Base-by-base conservation (phyloP, 768 basidiomycete genomes). In the Obba rivulosa region DNA sequence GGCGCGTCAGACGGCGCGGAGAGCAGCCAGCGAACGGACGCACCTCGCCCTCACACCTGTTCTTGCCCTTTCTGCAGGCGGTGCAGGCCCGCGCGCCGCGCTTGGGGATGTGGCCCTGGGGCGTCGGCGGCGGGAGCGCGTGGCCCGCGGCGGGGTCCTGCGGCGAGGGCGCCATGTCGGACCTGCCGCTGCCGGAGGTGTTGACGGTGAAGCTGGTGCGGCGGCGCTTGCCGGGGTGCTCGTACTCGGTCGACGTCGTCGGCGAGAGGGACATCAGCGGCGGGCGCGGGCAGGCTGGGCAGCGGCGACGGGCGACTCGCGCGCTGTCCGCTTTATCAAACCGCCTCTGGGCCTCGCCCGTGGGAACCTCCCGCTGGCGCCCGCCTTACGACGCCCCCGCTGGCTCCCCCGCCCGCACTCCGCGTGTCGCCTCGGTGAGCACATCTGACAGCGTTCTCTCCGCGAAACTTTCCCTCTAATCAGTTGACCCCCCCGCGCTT, bases 21-120 rank as follows among this genome's bases (percentile, higher is more conserved):
- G 20, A 42, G 36, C 13, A 35, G 25, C 18, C 31, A 49, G 23
- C 53, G 57, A 64, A 63, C 63, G 59, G 59, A 64, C 52, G 55
- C 62, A 89, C 89, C 79, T 91, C 90, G 68, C 90, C 89, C 71
- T 93, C 91, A 63, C 91, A 93, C 65, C 90, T 76, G 73, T 93
- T 93, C 75, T 92, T 93, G 49, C 90, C 90, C 60, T 89, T 90
- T 64, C 90, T 81, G 68, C 90, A 92, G 54, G 85, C 81, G 14
- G 89, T 91, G 65, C 90, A 92, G 46, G 90, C 90, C 54, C 88
- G 75, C 47, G 88, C 87, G n/a, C 90, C 90, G 59, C 89, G 77
- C 76, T 92, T 92, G 38, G 89, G 87, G 56, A 90, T 86, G 66
- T 91, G 86, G n/a, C 73, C 62, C 24, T 73, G 24, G 46, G 66